Evolutionary conservation across 345 rosid genomes (phyloP).

Genomic region (Alliaria petiolata): DNA sequence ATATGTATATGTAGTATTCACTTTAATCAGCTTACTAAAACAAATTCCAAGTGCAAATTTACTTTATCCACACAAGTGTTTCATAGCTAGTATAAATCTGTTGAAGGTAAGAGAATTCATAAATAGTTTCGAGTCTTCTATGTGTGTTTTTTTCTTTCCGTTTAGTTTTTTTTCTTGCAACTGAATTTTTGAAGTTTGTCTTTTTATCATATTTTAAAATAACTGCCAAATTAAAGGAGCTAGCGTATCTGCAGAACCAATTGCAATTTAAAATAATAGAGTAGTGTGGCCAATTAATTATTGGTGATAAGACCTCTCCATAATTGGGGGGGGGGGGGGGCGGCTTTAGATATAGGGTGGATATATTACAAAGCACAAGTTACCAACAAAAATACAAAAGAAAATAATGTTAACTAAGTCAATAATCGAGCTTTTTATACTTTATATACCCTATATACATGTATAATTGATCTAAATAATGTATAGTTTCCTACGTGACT

Average conservation of each 20-base stretch:
- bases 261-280: neutral
- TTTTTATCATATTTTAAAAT: neutral
- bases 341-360: too few relatives aligned
- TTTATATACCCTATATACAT: neutral
- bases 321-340: too few relatives aligned
- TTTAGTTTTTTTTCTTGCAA: neutral
- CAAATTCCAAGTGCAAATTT: neutral
- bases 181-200: neutral
- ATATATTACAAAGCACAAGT: neutral
- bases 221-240: neutral
- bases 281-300: conserved; percentile 20
- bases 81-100: neutral
- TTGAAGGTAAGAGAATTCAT: neutral
- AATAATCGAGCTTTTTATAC: conserved; percentile 10
- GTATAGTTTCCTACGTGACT: neutral
- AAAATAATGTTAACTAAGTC: neutral
- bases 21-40: neutral
- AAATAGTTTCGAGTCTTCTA: neutral
- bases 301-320: conserved; percentile 25
- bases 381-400: neutral
- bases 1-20: too few relatives aligned
- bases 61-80: neutral
- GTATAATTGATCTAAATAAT: neutral
- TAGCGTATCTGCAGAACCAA: neutral
- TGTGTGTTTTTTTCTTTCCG: too few relatives aligned